These are phyloP conservation scores for Boletus tomentosulus DNA, from an alignment of 768 basidiomycete genomes.

Conservation along the genomic window DNA sequence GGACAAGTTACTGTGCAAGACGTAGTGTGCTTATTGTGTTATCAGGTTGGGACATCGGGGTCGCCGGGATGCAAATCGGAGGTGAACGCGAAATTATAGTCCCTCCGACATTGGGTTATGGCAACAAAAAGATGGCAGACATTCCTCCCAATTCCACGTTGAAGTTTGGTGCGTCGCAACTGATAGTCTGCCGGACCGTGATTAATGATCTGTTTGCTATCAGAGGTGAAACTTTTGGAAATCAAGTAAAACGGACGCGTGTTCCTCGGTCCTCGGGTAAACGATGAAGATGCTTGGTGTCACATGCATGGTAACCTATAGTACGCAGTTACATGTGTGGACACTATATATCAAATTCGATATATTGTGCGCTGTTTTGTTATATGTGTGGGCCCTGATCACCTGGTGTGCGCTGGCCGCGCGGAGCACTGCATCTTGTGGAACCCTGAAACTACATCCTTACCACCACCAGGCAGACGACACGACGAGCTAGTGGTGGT, in stretches of 20 bases:
- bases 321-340: slow-evolving; percentile 11
- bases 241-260: slow-evolving; percentile 47
- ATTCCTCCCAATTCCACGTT: slow-evolving; percentile 84
- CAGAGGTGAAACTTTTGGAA: slow-evolving; percentile 70
- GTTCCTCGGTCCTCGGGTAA: slow-evolving; percentile 12
- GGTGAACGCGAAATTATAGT: slow-evolving; percentile 82
- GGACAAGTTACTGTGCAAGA: slow-evolving; percentile 6
- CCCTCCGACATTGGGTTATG: slow-evolving; percentile 69
- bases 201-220: slow-evolving; percentile 11
- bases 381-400: slow-evolving; percentile 18
- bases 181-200: not conserved
- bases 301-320: slow-evolving; percentile 18
- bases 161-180: slow-evolving; percentile 60
- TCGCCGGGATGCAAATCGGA: slow-evolving; percentile 87
- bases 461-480: slow-evolving; percentile 7
- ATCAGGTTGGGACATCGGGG: slow-evolving; percentile 85
- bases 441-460: slow-evolving; percentile 21
- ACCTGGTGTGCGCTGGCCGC: slow-evolving; percentile 21
- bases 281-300: slow-evolving; percentile 6
- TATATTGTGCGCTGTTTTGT: slow-evolving; percentile 13
- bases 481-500: not conserved
- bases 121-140: slow-evolving; percentile 49
- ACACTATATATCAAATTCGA: slow-evolving; percentile 28
- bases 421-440: slow-evolving; percentile 19
- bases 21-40: slow-evolving; percentile 1